These are phyloP conservation scores for Aspergillus pseudonomiae DNA, from an alignment of 2,329 filamentous ascomycete species.

Conservation along the genomic window DNA sequence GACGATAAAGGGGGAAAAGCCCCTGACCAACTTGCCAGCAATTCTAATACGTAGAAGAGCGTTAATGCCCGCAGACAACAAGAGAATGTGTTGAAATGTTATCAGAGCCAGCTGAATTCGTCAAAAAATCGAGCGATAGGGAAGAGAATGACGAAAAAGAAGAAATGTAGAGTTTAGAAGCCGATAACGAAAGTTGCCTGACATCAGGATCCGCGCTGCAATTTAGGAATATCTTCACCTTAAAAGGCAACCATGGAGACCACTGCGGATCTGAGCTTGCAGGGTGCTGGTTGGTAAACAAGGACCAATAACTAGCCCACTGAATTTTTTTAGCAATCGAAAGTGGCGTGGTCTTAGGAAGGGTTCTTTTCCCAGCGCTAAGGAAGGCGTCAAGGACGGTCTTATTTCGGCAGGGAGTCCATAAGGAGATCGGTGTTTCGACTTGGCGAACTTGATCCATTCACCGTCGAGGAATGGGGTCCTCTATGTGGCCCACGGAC, in stretches of 20 bases:
- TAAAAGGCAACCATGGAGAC: conserved; percentile 16
- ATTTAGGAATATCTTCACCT: conserved; percentile 12
- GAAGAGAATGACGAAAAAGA: conserved; percentile 10
- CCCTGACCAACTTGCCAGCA: conserved; percentile 5
- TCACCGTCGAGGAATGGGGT: neutral
- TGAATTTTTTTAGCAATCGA: conserved; percentile 7
- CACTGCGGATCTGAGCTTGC: conserved; percentile 14
- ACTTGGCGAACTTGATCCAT: conserved; percentile 1
- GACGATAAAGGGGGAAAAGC: conserved; percentile 4
- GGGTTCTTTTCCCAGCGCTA: conserved; percentile 17
- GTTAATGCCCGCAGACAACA: neutral
- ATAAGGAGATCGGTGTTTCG: conserved; percentile 5
- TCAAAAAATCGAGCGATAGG: neutral
- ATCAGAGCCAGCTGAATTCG: conserved; percentile 20
- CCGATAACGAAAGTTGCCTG: conserved; percentile 14
- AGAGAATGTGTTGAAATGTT: neutral
- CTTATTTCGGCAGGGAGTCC: neutral
- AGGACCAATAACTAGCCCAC: conserved; percentile 12
- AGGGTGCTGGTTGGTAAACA: conserved; percentile 2
- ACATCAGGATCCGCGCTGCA: conserved; percentile 17
- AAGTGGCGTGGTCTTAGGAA: conserved; percentile 17
- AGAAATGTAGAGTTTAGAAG: conserved; percentile 9
- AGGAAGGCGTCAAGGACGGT: conserved; percentile 11
- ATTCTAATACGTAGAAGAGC: neutral
- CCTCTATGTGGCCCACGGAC: conserved; percentile 2